These are phyloP conservation scores for Aurifilum marmelostoma DNA, from an alignment of 2,329 filamentous ascomycete genomes.

Conservation along the genomic window DNA sequence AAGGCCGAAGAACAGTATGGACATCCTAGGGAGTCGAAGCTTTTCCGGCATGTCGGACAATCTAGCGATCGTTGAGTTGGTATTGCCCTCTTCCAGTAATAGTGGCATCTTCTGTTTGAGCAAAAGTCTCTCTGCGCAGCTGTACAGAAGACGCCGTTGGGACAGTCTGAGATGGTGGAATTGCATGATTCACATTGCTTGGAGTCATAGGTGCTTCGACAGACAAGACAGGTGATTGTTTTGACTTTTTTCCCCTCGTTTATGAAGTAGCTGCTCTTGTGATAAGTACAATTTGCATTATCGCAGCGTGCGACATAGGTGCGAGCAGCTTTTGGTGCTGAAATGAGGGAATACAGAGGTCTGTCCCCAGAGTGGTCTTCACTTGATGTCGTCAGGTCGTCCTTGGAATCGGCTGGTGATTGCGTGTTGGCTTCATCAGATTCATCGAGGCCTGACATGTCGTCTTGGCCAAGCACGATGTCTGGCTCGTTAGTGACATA, in stretches of 20 bases:
- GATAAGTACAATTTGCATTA: not conserved
- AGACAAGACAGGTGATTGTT: not conserved
- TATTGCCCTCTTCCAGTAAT: not conserved
- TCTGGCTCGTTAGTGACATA: constrained; percentile 25
- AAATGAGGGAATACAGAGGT: not conserved
- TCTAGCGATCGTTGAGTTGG: not conserved
- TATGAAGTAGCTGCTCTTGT: not conserved
- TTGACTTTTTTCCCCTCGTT: too few species aligned
- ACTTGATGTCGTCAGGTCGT: not conserved
- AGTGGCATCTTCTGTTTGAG: not conserved
- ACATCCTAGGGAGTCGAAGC: accelerated
- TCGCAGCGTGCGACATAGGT: not conserved
- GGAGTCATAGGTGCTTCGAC: too few species aligned
- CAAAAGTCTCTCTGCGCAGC: not conserved
- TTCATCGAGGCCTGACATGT: not conserved
- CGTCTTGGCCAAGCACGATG: constrained; percentile 5
- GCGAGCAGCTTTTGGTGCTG: not conserved
- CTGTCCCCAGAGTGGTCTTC: not conserved
- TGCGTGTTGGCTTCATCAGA: too few species aligned
- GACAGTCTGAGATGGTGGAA: constrained; percentile 7
- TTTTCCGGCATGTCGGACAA: not conserved
- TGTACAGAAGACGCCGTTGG: not conserved
- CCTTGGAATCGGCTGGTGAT: not conserved
- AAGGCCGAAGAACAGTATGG: accelerated
- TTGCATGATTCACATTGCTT: not conserved